A percentile compares a stretch with the other conserved stretches of the same genome.
Conservation (phyloP, 2,329 filamentous ascomycete species). For the Verticillium tricorpus region DNA sequence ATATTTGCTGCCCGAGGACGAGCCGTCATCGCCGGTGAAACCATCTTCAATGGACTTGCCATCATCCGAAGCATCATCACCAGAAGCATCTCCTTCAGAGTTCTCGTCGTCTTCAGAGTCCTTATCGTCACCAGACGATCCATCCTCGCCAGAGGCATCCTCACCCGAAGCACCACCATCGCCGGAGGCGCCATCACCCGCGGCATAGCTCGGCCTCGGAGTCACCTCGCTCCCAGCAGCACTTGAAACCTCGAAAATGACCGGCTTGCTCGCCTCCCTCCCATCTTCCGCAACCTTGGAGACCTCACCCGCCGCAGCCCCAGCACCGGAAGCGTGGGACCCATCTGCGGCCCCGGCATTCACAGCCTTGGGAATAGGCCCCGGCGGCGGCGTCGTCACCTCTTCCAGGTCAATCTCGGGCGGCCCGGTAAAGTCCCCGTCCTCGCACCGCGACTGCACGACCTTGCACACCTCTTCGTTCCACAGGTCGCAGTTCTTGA, state of each 20-base stretch:
- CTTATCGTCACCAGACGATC: background rate
- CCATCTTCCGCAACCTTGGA: background rate
- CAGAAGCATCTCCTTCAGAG: background rate
- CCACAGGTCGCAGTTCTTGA: constrained; percentile 56
- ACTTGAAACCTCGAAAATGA: background rate
- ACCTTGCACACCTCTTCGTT: constrained; percentile 51
- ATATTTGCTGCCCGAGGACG: background rate
- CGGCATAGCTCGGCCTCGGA: background rate
- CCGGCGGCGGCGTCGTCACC: constrained; percentile 23
- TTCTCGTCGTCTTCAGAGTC: background rate
- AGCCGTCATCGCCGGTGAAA: constrained; percentile 1
- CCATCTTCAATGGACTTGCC: background rate
- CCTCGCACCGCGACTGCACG: constrained; percentile 39
- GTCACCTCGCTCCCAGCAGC: background rate
- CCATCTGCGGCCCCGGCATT: constrained; percentile 6
- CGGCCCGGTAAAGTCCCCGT: constrained; percentile 41
- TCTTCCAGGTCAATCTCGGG: constrained; percentile 34
- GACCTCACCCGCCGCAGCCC: background rate
- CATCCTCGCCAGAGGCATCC: background rate
- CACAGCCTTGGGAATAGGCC: constrained; percentile 26
- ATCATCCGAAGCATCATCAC: background rate
- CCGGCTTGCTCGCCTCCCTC: background rate
- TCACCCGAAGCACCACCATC: background rate
- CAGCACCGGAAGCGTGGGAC: background rate
- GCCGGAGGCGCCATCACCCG: background rate